These are phyloP conservation scores for Arthroderma sp. DNA, from an alignment of 2,329 filamentous ascomycete species.

Conservation along the genomic window DNA sequence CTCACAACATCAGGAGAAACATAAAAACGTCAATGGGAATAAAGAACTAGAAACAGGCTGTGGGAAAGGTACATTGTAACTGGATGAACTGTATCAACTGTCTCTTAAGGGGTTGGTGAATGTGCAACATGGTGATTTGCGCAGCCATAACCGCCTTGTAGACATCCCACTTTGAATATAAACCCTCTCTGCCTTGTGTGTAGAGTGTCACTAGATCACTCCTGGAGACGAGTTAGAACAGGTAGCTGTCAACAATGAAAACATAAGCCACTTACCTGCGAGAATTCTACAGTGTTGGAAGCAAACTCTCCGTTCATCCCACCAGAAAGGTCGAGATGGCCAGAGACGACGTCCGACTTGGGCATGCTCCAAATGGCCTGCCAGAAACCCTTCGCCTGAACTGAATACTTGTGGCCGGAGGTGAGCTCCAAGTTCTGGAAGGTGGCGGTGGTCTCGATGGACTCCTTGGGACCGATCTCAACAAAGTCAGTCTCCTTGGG, in stretches of 20 bases:
- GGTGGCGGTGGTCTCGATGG: slow-evolving; percentile 18
- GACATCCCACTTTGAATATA: no score
- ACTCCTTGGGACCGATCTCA: slow-evolving; percentile 21
- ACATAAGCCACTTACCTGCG: slow-evolving; percentile 5
- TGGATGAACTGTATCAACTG: no score
- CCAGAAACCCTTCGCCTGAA: slow-evolving; percentile 27
- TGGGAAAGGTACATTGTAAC: no score
- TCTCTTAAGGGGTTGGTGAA: no score
- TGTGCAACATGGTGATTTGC: no score
- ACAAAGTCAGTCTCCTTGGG: slow-evolving; percentile 22
- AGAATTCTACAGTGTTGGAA: slow-evolving; percentile 17
- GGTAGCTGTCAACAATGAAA: not conserved
- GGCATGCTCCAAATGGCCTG: slow-evolving; percentile 25
- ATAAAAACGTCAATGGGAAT: no score
- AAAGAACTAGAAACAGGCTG: no score
- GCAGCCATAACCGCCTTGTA: no score
- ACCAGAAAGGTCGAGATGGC: slow-evolving; percentile 17
- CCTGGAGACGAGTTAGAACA: not conserved
- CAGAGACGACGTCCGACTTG: slow-evolving; percentile 17
- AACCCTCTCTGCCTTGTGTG: no score
- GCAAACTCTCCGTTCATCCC: slow-evolving; percentile 18
- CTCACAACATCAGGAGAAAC: no score
- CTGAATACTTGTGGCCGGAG: slow-evolving; percentile 23
- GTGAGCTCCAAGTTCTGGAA: slow-evolving; percentile 21
- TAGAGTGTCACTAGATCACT: no score